Base-by-base conservation (phyloP, 1,284 basidiomycete genomes). In the Ganoderma boninense region DNA sequence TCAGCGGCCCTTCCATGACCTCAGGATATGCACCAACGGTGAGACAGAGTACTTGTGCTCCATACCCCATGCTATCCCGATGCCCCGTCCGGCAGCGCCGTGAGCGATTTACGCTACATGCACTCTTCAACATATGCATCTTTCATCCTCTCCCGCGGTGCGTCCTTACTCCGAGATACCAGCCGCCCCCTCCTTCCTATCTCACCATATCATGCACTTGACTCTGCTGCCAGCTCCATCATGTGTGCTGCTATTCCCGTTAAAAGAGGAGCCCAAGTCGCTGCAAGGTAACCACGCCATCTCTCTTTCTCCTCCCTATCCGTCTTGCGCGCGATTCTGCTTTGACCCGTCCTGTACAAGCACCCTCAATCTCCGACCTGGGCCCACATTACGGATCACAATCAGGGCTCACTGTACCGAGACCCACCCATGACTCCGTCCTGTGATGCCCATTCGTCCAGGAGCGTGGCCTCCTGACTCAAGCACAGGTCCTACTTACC, bases 261-360 rank as follows among this genome's bases (percentile, higher is more conserved):
- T 42, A 43, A 2, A 42, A 23, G 1, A 40, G 14, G 64, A 65
- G 64, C 64, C 56, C 54, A 64, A 56, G 42, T 56, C 49, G 63
- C 63, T 52, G 42, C 52, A 65, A 35, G 64, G 40, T 16, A 65
- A 32, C 4, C 20, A 60, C 20, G 32, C 23, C 35, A 32, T 40
- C 57, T 60, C 26, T 42, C n/a, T 29, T 23, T n/a, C n/a, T 44
- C 40, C 18, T 57, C 54, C 23, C 14, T 42, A 62, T 23, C 32
- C 35, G 40, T 38, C 11, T 38, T 11, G n/a, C n/a, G 23, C 23
- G 23, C 4, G 23, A 26, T 52, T 13, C 5, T 11, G 23, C 23
- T 42, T 23, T 43, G 23, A 23, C 23, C 23, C 26, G 23, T 13
- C 60, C 35, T 35, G 32, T 35, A 52, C 52, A 6, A 10, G 20